Evolutionary conservation across 768 basidiomycete genomes (phyloP), one percentile per base, ranked within the genome.

Genomic region (Phaffia australis): DNA sequence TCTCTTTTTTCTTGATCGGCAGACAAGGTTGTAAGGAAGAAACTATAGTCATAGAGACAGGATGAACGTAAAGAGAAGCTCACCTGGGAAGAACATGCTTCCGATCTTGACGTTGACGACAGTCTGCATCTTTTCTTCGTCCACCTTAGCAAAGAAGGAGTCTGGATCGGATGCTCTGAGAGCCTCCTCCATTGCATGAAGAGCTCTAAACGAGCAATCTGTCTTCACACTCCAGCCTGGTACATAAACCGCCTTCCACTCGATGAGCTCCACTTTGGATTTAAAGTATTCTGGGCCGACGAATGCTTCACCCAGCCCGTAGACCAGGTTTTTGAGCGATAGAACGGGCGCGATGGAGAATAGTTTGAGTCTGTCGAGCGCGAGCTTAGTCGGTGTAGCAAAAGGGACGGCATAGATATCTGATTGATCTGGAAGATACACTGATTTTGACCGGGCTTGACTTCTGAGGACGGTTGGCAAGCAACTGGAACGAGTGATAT

Each of bases 381-480:
- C 57, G 8, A 14, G 18, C 14, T 58, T 46, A 2, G 57, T 30
- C 11, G 57, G 47, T 21, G 21, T 23, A 21, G 23, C 47, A 21
- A 58, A 58, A 16, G 57, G 57, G 57, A 58, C 30, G 23, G 57
- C 57, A 23, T 30, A 32, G 32, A 58, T 58, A n/a, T 58, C 29
- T 25, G 57, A 58, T 15, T 19, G 57, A 15, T 29, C 15, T 1
- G 57, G 57, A 46, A 58, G 57, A 46, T 58, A 58, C 11, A 11
- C 35, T 42, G 35, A 42, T 42, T 42, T 42, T 42, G 35, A 42
- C 11, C 35, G 35, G 35, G 35, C 35, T 42, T 42, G 35, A 4
- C 35, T 4, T 42, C 35, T 42, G 35, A 42, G 35, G 11, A 42
- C 35, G 11, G 6, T 42, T 42, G 35, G 6, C 35, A 42, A 11